Conservation (phyloP, 768 basidiomycete species). For the Pleurotus cornucopiae region DNA sequence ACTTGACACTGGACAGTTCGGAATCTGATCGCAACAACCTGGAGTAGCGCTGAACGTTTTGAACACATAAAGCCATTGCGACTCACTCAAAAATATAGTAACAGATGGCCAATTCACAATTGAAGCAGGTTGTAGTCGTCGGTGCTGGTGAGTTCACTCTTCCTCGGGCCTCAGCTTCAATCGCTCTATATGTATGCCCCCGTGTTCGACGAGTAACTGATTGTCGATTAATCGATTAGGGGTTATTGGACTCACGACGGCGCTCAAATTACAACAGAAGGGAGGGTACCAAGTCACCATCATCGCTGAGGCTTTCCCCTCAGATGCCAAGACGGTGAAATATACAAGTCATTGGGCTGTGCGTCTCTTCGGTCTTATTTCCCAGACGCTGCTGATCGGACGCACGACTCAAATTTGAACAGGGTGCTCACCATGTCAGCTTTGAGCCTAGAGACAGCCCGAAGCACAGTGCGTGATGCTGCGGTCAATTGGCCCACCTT, state of each 20-base stretch:
- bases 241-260: slow-evolving; percentile 76
- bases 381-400: too few relatives aligned
- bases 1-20: too few relatives aligned
- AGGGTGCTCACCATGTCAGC: slow-evolving; percentile 83
- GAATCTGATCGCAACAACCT: too few relatives aligned
- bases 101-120: slow-evolving; percentile 4
- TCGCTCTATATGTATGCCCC: not conserved
- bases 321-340: slow-evolving; percentile 65
- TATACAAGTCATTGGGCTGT: slow-evolving; percentile 87
- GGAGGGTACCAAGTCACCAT: slow-evolving; percentile 63
- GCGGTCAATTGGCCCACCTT: not conserved
- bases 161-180: not conserved
- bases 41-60: too few relatives aligned
- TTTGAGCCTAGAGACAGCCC: slow-evolving; percentile 44
- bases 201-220: not conserved
- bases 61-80: too few relatives aligned
- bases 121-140: slow-evolving; percentile 29
- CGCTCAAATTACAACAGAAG: slow-evolving; percentile 61
- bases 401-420: not conserved
- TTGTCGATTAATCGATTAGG: slow-evolving; percentile 35
- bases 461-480: slow-evolving; percentile 42
- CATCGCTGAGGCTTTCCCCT: slow-evolving; percentile 68
- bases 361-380: slow-evolving; percentile 20
- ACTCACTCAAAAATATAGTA: too few relatives aligned
- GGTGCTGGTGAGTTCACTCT: slow-evolving; percentile 29